A percentile compares a stretch with the other conserved stretches of the same genome.
Evolutionary conservation across 2,329 filamentous ascomycete genomes (phyloP).

Genomic region (Alternaria dauci): DNA sequence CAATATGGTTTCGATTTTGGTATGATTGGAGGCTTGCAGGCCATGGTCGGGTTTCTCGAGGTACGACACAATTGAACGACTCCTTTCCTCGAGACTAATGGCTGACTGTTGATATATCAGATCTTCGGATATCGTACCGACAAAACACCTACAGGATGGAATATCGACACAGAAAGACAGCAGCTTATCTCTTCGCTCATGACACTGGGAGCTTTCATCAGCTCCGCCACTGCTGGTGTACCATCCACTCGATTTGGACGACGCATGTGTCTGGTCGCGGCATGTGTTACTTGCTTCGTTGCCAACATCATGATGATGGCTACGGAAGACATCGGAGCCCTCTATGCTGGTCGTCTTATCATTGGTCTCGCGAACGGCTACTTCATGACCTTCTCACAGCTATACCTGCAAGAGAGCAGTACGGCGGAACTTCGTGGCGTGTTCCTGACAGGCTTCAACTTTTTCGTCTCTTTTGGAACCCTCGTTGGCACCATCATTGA

Average conservation of each 20-base stretch:
- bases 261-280: conserved; percentile 56
- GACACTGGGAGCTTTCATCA: conserved; percentile 57
- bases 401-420: conserved; percentile 61
- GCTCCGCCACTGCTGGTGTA: conserved; percentile 51
- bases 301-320: conserved; percentile 68
- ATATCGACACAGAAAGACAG: conserved; percentile 52
- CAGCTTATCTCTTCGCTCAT: conserved; percentile 58
- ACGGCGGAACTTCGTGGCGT: conserved; percentile 61
- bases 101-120: conserved; percentile 12
- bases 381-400: conserved; percentile 64
- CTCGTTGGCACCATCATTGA: conserved; percentile 61
- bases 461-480: conserved; percentile 58
- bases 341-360: conserved; percentile 64
- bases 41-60: conserved; percentile 60
- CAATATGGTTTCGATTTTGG: conserved; percentile 64
- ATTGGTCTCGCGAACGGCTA: conserved; percentile 66
- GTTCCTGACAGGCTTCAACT: conserved; percentile 59
- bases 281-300: conserved; percentile 59
- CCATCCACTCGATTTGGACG: conserved; percentile 56
- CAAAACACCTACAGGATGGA: conserved; percentile 54
- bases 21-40: conserved; percentile 61
- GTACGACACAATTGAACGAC: conserved; percentile 32
- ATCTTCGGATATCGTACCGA: conserved; percentile 43
- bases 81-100: neutral
- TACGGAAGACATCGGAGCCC: conserved; percentile 60